These are phyloP conservation scores for Oidium heveae DNA, from an alignment of 2,329 filamentous ascomycete genomes.

Conservation along the genomic window DNA sequence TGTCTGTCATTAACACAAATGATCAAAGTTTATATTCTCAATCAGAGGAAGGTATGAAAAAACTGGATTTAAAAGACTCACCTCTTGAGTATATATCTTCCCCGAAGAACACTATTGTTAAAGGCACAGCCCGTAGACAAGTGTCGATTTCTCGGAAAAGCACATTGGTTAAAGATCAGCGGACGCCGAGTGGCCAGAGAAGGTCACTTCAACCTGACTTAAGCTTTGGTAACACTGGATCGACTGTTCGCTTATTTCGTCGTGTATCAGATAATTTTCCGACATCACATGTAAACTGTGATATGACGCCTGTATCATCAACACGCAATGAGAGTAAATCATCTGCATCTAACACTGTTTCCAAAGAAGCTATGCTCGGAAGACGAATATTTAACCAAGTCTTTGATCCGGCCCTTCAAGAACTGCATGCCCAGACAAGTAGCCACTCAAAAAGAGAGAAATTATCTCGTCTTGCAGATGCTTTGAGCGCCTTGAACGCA, in stretches of 20 bases:
- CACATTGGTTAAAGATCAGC: slow-evolving; percentile 11
- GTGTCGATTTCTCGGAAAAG: slow-evolving; percentile 15
- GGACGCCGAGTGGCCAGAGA: slow-evolving; percentile 20
- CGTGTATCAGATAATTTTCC: slow-evolving; percentile 48
- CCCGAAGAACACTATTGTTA: slow-evolving; percentile 28
- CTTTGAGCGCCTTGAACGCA: slow-evolving; percentile 61
- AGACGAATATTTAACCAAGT: slow-evolving; percentile 59
- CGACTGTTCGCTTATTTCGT: slow-evolving; percentile 76
- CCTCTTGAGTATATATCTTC: slow-evolving; percentile 27
- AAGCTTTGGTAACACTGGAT: slow-evolving; percentile 81
- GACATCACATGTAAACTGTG: slow-evolving; percentile 8
- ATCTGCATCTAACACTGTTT: slow-evolving; percentile 29
- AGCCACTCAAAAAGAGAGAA: slow-evolving; percentile 55
- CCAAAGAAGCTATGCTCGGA: slow-evolving; percentile 65
- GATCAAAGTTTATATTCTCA: slow-evolving; percentile 9
- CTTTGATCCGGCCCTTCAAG: slow-evolving; percentile 60
- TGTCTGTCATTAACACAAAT: slow-evolving; percentile 27
- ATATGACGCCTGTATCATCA: slow-evolving; percentile 4
- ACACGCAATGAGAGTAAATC: slow-evolving; percentile 38
- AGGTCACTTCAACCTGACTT: slow-evolving; percentile 71
- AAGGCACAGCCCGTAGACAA: slow-evolving; percentile 23
- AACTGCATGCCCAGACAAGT: slow-evolving; percentile 59
- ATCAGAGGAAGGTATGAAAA: slow-evolving; percentile 32
- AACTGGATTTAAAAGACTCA: slow-evolving; percentile 33
- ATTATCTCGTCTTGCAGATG: slow-evolving; percentile 58